Evolutionary conservation across 1,284 basidiomycete species (phyloP).

Genomic region (Somion occarium): DNA sequence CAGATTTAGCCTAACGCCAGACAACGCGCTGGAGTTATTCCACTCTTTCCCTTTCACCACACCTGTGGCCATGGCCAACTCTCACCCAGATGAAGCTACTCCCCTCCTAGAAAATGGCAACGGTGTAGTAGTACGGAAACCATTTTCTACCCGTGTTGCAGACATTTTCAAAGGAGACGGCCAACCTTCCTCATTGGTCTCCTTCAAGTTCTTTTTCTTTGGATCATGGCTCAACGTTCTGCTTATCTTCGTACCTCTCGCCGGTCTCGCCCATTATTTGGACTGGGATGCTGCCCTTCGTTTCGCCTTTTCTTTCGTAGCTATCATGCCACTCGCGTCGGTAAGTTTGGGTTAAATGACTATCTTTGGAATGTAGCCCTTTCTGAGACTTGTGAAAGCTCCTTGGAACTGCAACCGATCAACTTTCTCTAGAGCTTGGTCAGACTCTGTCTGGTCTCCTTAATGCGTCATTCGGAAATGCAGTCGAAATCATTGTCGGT

Average conservation of each 20-base stretch:
- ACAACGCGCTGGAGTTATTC: not conserved
- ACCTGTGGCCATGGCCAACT: slow-evolving; percentile 7
- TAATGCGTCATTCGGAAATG: slow-evolving; percentile 82
- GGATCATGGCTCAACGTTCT: slow-evolving; percentile 75
- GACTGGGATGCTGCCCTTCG: slow-evolving; percentile 79
- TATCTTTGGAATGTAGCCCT: not conserved
- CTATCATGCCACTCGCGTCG: slow-evolving; percentile 85
- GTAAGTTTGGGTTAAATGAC: slow-evolving; percentile 32
- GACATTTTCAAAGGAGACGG: slow-evolving; percentile 49
- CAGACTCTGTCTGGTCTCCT: slow-evolving; percentile 82
- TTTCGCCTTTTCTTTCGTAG: slow-evolving; percentile 82
- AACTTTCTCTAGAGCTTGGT: slow-evolving; percentile 75
- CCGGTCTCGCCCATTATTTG: slow-evolving; percentile 54
- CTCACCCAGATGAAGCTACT: slow-evolving; percentile 25
- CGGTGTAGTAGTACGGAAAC: slow-evolving; percentile 20
- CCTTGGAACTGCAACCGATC: slow-evolving; percentile 84
- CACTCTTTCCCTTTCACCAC: slow-evolving; percentile 20
- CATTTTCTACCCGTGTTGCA: slow-evolving; percentile 35
- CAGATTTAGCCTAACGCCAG: not conserved
- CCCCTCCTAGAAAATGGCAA: slow-evolving; percentile 42
- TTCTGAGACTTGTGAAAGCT: slow-evolving; percentile 30
- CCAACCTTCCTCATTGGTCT: slow-evolving; percentile 55
- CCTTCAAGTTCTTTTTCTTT: slow-evolving; percentile 66
- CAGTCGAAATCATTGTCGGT: slow-evolving; percentile 84
- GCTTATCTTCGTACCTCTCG: slow-evolving; percentile 56